phyloP scores from a whole-genome alignment of 2,329 filamentous ascomycete genomes.

The Ambrosiella xylebori region DNA sequence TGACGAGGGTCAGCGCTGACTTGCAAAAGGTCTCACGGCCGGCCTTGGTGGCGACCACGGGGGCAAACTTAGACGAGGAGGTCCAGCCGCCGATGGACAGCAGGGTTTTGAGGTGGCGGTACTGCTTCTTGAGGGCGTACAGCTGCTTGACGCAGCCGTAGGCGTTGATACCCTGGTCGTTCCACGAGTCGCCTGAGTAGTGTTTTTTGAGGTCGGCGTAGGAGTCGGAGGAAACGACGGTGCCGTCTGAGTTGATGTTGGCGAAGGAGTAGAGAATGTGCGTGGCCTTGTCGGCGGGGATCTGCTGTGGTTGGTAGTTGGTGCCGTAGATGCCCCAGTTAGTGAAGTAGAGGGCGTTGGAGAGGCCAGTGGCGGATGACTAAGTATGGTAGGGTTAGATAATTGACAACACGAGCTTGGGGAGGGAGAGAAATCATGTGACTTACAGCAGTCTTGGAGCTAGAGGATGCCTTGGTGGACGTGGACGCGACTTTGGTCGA shows the following conservation, averaged over 20 bases:
- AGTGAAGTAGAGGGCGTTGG: constrained; percentile 35
- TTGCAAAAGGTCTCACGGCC: constrained; percentile 50
- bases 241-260: constrained; percentile 14
- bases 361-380: background rate
- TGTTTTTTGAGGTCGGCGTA: constrained; percentile 51
- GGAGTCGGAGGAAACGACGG: constrained; percentile 35
- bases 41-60: constrained; percentile 40
- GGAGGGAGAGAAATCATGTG: background rate
- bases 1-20: constrained; percentile 50
- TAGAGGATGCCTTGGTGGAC: background rate
- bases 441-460: background rate
- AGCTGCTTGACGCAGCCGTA: constrained; percentile 68
- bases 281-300: constrained; percentile 50
- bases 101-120: constrained; percentile 63
- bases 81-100: constrained; percentile 72
- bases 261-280: constrained; percentile 45
- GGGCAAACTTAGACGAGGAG: constrained; percentile 52
- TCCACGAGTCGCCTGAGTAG: constrained; percentile 46
- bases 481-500: background rate
- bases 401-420: background rate
- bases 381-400: background rate
- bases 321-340: constrained; percentile 53
- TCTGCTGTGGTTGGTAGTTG: constrained; percentile 50
- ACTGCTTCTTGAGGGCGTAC: constrained; percentile 55
- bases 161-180: constrained; percentile 42